A percentile compares a stretch with the other conserved stretches of the same genome.
phyloP scores from a whole-genome alignment of 495 filamentous ascomycete genomes.

The Penicillium diatomitis region DNA sequence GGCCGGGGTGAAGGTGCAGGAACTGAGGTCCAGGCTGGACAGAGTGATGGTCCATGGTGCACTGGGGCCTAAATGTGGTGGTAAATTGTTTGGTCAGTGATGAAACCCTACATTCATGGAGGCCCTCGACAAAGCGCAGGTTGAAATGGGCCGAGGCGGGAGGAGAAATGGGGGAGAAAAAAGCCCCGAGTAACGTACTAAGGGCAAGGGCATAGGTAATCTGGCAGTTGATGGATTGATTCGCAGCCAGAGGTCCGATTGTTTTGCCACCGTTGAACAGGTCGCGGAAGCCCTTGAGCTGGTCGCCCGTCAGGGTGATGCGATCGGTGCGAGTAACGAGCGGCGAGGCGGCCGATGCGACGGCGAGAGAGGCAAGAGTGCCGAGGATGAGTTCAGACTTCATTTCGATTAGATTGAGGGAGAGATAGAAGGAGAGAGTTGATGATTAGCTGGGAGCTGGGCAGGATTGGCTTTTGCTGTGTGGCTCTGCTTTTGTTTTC shows the following conservation, averaged over 20 bases:
- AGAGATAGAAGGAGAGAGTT: background rate
- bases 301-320: slow-evolving; percentile 1
- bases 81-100: too few relatives aligned
- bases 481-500: background rate
- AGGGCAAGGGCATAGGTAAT: slow-evolving; percentile 9
- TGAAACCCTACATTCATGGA: too few relatives aligned
- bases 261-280: background rate
- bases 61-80: too few relatives aligned
- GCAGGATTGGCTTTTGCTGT: background rate
- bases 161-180: too few relatives aligned
- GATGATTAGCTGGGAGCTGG: background rate
- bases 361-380: slow-evolving; percentile 2
- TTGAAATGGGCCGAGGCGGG: too few relatives aligned
- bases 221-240: slow-evolving; percentile 9
- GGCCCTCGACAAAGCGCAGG: too few relatives aligned
- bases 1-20: too few relatives aligned
- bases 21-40: too few relatives aligned
- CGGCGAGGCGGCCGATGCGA: slow-evolving; percentile 1
- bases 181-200: background rate
- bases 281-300: slow-evolving; percentile 3
- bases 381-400: slow-evolving; percentile 5
- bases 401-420: slow-evolving; percentile 2
- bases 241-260: background rate
- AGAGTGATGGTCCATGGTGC: too few relatives aligned
- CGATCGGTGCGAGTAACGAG: background rate